Conservation (phyloP, 306 rosid genomes). For the Mimosa bimucronata region DNA sequence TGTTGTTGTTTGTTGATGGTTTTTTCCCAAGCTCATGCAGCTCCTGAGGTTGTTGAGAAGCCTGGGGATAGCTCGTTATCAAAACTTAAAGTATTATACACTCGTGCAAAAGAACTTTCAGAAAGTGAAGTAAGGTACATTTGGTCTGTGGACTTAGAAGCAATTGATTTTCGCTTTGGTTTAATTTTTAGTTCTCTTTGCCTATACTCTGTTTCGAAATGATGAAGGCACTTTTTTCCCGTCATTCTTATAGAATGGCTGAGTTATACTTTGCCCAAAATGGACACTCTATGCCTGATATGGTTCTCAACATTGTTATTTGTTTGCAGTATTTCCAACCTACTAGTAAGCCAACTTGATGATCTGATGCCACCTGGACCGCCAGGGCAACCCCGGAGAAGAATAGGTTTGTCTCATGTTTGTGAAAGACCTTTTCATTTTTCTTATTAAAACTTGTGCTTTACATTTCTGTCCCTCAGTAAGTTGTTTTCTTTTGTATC, state of each 20-base stretch:
- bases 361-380: conserved; percentile 75
- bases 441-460: conserved; percentile 22
- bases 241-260: conserved; percentile 3
- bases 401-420: conserved; percentile 66
- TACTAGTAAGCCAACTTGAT: conserved; percentile 73
- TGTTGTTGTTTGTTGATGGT: conserved; percentile 31
- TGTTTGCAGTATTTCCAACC: conserved; percentile 65
- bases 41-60: conserved; percentile 97
- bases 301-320: conserved; percentile 40
- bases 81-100: conserved; percentile 64
- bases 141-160: conserved; percentile 35
- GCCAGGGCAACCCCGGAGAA: conserved; percentile 81
- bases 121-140: conserved; percentile 72
- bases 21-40: conserved; percentile 46
- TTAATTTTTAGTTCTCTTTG: not conserved
- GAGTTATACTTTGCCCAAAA: conserved; percentile 11
- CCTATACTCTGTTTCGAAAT: conserved; percentile 2
- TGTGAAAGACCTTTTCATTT: conserved; percentile 12
- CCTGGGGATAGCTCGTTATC: conserved; percentile 87
- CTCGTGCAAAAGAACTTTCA: conserved; percentile 85
- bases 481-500: conserved; percentile 24
- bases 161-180: conserved; percentile 22
- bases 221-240: not conserved
- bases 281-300: conserved; percentile 31
- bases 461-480: conserved; percentile 13